Conservation (phyloP, 495 filamentous ascomycete species). For the Penicillium fimorum region DNA sequence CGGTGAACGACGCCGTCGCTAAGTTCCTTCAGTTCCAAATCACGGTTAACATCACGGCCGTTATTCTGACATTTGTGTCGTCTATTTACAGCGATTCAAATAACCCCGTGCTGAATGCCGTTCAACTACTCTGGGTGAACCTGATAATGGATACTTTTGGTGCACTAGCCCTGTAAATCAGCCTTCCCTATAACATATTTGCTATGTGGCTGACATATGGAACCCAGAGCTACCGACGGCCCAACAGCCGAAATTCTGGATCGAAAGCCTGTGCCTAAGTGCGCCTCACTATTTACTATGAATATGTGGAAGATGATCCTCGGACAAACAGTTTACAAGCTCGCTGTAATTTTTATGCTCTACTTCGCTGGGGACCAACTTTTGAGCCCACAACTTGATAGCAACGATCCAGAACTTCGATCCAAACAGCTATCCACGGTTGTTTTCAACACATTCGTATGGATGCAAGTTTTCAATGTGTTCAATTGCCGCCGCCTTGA, state of each 20-base stretch:
- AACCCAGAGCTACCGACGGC: conserved; percentile 66
- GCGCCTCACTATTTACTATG: conserved; percentile 69
- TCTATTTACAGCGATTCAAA: conserved; percentile 65
- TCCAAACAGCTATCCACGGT: conserved; percentile 60
- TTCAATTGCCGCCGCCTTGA: conserved; percentile 91
- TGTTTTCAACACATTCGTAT: conserved; percentile 92
- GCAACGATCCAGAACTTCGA: conserved; percentile 38
- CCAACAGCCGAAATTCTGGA: conserved; percentile 75
- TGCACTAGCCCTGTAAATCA: conserved; percentile 64
- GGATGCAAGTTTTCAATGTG: conserved; percentile 96
- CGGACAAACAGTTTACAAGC: conserved; percentile 79
- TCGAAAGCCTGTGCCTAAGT: conserved; percentile 77
- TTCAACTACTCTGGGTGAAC: conserved; percentile 92
- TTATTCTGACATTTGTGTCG: conserved; percentile 77
- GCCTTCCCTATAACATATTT: too few relatives aligned
- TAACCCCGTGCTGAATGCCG: conserved; percentile 73
- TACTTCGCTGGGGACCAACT: conserved; percentile 64
- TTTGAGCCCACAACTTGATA: too few relatives aligned
- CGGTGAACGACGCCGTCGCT: conserved; percentile 89
- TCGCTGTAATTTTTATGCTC: conserved; percentile 71
- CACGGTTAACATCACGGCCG: conserved; percentile 87
- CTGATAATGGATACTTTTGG: conserved; percentile 94
- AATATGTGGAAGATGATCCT: conserved; percentile 98
- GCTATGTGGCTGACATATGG: background rate
- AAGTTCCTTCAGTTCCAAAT: conserved; percentile 92